Conservation (phyloP, 176 grass and related monocot species). For the Dactylis glomerata region DNA sequence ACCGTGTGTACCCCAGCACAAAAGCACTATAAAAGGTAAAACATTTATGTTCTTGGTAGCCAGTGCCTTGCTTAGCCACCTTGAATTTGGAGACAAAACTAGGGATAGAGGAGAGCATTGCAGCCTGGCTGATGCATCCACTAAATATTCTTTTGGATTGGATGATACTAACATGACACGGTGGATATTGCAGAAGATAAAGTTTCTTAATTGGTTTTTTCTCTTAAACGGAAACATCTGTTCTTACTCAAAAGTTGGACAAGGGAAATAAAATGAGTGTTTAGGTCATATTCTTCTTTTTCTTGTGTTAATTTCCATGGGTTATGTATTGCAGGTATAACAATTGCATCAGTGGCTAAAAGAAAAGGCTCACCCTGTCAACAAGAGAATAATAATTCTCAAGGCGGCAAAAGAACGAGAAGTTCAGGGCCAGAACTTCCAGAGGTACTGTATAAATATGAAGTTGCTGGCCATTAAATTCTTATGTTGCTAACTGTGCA, state of each 20-base stretch:
- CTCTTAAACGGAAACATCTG: neutral
- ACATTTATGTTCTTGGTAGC: neutral
- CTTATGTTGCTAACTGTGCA: neutral
- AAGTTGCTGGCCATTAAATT: neutral
- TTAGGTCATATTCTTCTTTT: neutral
- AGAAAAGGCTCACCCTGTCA: neutral
- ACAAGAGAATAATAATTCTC: neutral
- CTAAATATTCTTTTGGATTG: neutral
- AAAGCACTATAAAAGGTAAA: neutral
- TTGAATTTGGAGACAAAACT: neutral
- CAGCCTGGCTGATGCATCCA: neutral
- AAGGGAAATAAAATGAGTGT: neutral
- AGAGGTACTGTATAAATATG: neutral
- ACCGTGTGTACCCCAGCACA: neutral
- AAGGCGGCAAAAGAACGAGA: neutral
- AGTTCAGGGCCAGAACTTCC: neutral
- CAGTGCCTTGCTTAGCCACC: neutral
- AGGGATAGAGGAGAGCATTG: neutral
- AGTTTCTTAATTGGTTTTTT: neutral
- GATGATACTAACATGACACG: neutral
- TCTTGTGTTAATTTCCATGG: neutral
- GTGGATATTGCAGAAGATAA: neutral
- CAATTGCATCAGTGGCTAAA: neutral
- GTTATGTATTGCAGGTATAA: neutral
- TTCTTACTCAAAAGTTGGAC: neutral